Evolutionary conservation across 441 rosid species (phyloP).

Genomic region (Populus trichocarpa): DNA sequence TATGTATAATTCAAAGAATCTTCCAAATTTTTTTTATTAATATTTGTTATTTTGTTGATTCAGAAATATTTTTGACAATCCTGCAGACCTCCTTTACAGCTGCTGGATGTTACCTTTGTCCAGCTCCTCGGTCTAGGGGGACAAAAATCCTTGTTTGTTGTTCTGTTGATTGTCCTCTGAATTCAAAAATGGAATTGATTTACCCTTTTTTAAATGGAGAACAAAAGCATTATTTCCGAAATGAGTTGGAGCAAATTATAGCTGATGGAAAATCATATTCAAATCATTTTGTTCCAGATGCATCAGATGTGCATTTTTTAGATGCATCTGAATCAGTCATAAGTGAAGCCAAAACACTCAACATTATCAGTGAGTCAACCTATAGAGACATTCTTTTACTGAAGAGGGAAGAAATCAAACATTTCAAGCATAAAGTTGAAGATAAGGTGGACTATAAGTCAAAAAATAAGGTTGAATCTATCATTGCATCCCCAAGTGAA

Average conservation of each 20-base stretch:
- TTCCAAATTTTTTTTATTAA: neutral
- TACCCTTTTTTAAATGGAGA: conserved; percentile 25
- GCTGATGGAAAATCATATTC: conserved; percentile 39
- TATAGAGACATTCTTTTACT: conserved; percentile 40
- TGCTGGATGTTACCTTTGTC: conserved; percentile 93
- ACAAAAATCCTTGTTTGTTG: conserved; percentile 73
- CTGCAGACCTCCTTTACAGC: conserved; percentile 83
- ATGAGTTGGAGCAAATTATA: conserved; percentile 45
- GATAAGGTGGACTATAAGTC: conserved; percentile 24
- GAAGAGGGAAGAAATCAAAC: conserved; percentile 60
- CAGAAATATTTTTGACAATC: conserved; percentile 14
- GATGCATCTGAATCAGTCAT: conserved; percentile 51
- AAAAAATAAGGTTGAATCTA: conserved; percentile 25
- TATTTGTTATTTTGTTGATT: conserved; percentile 6
- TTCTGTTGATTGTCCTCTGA: conserved; percentile 61
- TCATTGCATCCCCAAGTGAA: conserved; percentile 29
- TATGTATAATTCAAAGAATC: neutral
- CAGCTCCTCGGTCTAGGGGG: conserved; percentile 86
- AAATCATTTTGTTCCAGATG: conserved; percentile 29
- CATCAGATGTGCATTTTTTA: conserved; percentile 47
- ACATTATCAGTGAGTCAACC: conserved; percentile 65
- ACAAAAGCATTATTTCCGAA: conserved; percentile 17
- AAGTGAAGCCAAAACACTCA: conserved; percentile 59
- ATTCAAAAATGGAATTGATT: conserved; percentile 45
- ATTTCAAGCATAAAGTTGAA: conserved; percentile 50